Evolutionary conservation across 2,329 filamentous ascomycete species (phyloP).

Genomic region (Aspergillus proliferans): DNA sequence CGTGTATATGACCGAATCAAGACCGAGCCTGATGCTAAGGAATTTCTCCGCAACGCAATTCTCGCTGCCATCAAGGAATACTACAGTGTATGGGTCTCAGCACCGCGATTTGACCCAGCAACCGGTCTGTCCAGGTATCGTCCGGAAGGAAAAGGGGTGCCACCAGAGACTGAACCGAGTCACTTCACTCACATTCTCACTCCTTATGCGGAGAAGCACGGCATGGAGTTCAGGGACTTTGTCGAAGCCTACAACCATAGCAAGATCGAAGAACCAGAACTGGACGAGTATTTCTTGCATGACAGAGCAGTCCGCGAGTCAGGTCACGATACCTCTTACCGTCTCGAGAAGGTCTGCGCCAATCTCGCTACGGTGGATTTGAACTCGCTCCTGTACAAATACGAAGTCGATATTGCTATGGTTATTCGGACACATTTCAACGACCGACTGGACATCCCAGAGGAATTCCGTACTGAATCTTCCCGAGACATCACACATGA

Average conservation of each 20-base stretch:
- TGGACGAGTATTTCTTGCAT: constrained; percentile 94
- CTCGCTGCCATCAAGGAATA: constrained; percentile 97
- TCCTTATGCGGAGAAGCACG: constrained; percentile 78
- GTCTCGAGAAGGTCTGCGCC: constrained; percentile 79
- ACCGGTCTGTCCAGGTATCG: constrained; percentile 80
- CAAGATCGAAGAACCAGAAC: constrained; percentile 70
- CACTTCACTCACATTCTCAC: constrained; percentile 80
- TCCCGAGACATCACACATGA: constrained; percentile 65
- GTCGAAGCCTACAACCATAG: constrained; percentile 81
- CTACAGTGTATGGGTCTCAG: constrained; percentile 76
- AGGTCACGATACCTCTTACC: constrained; percentile 93
- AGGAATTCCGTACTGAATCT: constrained; percentile 67
- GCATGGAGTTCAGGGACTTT: constrained; percentile 76
- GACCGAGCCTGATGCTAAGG: constrained; percentile 69
- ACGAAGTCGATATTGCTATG: constrained; percentile 86
- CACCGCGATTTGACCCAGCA: constrained; percentile 68
- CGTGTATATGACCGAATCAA: constrained; percentile 91
- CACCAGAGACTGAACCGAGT: constrained; percentile 80
- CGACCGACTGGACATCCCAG: constrained; percentile 74
- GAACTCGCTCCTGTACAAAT: constrained; percentile 93
- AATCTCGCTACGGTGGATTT: constrained; percentile 90
- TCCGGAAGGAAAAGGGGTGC: constrained; percentile 75
- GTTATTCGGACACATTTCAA: constrained; percentile 78
- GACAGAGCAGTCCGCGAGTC: constrained; percentile 94
- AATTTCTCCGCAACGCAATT: constrained; percentile 74